A percentile compares a stretch with the other conserved stretches of the same genome.
Conservation (phyloP, 2,329 filamentous ascomycete genomes). For the Fusarium udum region DNA sequence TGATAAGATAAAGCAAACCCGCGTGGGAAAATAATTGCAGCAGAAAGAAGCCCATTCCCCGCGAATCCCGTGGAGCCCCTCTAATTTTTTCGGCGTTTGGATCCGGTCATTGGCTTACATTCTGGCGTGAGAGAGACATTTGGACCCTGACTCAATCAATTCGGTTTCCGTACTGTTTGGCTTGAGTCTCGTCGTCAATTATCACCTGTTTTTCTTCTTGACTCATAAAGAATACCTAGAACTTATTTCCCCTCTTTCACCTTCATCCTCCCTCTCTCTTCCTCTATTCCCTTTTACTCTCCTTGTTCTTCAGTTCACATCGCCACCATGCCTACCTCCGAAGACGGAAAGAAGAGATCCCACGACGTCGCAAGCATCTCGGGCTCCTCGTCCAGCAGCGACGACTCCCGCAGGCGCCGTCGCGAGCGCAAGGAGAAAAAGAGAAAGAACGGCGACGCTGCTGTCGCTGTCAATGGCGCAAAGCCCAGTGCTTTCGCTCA, state of each 20-base stretch:
- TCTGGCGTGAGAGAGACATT: background rate
- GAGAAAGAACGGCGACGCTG: constrained; percentile 23
- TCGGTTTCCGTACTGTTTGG: constrained; percentile 3
- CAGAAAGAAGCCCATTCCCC: background rate
- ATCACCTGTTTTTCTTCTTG: background rate
- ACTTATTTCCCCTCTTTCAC: background rate
- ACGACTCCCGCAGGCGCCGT: constrained; percentile 45
- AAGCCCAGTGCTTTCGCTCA: constrained; percentile 47
- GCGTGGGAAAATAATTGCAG: background rate
- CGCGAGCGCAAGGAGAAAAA: constrained; percentile 40
- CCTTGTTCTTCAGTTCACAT: background rate
- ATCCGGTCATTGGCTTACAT: constrained; percentile 27
- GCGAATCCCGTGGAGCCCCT: constrained; percentile 33
- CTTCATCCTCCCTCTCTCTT: background rate
- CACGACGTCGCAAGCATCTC: constrained; percentile 42
- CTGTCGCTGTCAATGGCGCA: constrained; percentile 46
- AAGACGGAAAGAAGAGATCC: constrained; percentile 45
- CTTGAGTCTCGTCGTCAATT: background rate
- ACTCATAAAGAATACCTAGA: background rate
- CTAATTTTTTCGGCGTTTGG: constrained; percentile 39
- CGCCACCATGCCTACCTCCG: constrained; percentile 44
- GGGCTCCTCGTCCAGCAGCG: constrained; percentile 45
- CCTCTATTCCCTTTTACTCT: background rate
- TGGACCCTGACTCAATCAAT: constrained; percentile 34
- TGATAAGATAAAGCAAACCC: constrained; percentile 31